A percentile compares a stretch with the other conserved stretches of the same genome.
These are phyloP conservation scores for Fusarium anguioides DNA, from an alignment of 2,329 filamentous ascomycete genomes.

Conservation along the genomic window DNA sequence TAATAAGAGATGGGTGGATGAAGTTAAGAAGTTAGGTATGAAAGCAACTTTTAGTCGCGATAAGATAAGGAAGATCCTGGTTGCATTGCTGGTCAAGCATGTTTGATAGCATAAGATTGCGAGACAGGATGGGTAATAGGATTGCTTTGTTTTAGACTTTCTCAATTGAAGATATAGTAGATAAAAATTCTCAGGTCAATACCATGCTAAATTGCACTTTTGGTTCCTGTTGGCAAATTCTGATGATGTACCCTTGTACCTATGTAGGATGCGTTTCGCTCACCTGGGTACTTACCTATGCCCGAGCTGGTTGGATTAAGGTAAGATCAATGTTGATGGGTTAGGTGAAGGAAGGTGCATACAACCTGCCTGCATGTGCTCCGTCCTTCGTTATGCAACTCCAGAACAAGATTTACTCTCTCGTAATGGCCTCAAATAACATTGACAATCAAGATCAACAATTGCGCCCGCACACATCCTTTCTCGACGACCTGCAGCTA, in stretches of 20 bases:
- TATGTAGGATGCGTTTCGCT: neutral
- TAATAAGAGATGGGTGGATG: neutral
- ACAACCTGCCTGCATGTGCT: neutral
- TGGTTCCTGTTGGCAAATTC: too few relatives aligned
- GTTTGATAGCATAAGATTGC: neutral
- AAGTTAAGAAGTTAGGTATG: neutral
- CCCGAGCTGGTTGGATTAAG: neutral
- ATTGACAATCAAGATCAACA: slow-evolving; percentile 2
- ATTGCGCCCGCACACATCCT: slow-evolving; percentile 14
- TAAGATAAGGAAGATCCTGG: slow-evolving; percentile 20
- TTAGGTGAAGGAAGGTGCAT: slow-evolving; percentile 14
- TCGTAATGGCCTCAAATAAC: neutral
- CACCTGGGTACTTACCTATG: too few relatives aligned
- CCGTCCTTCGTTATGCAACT: neutral
- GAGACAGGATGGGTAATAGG: neutral
- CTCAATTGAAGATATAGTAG: too few relatives aligned
- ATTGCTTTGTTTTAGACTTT: neutral
- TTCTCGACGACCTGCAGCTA: neutral
- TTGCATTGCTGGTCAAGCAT: neutral
- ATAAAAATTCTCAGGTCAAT: too few relatives aligned
- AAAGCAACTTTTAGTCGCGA: slow-evolving; percentile 17
- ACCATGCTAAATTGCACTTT: too few relatives aligned
- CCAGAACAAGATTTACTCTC: slow-evolving; percentile 6
- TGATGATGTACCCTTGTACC: neutral
- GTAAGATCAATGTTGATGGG: slow-evolving; percentile 10